phyloP scores from a whole-genome alignment of 2,329 filamentous ascomycete genomes.

The Akanthomyces uredinophilus region DNA sequence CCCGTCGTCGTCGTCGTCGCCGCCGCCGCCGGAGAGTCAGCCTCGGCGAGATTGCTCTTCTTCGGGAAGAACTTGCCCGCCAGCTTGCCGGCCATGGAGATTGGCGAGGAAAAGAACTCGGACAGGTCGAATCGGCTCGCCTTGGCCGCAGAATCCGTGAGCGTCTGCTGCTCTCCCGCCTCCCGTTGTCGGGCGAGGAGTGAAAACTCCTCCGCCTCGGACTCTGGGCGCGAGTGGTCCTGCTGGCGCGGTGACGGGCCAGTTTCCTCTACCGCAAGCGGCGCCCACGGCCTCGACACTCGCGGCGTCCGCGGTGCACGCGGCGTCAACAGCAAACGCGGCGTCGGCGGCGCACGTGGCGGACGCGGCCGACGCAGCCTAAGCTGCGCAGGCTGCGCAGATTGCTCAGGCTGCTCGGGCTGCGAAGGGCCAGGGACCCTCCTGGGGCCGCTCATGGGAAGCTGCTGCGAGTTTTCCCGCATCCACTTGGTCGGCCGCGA shows the following conservation, averaged over 20 bases:
- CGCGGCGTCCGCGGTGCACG: too few species aligned
- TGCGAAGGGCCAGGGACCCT: background rate
- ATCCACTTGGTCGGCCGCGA: slow-evolving; percentile 38
- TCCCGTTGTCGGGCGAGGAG: slow-evolving; percentile 31
- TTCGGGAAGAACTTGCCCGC: slow-evolving; percentile 27
- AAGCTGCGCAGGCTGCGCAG: background rate
- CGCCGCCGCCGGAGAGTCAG: slow-evolving; percentile 11
- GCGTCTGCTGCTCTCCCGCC: slow-evolving; percentile 18
- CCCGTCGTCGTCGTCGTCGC: slow-evolving; percentile 26
- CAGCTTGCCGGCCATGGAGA: slow-evolving; percentile 32
- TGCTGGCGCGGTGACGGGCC: slow-evolving; percentile 10
- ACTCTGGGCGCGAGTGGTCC: background rate
- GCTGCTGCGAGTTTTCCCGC: slow-evolving; percentile 20
- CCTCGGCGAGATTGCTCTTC: slow-evolving; percentile 18
- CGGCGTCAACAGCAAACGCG: too few species aligned
- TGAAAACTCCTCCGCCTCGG: slow-evolving; percentile 38
- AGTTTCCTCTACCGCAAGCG: slow-evolving; percentile 16
- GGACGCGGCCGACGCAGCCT: too few species aligned
- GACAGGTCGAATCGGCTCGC: slow-evolving; percentile 42
- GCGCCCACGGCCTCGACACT: background rate
- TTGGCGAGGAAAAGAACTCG: slow-evolving; percentile 55
- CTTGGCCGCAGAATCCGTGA: slow-evolving; percentile 20
- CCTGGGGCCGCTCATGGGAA: slow-evolving; percentile 18
- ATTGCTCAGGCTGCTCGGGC: too few species aligned
- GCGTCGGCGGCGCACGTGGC: too few species aligned